Evolutionary conservation across 2,329 filamentous ascomycete genomes (phyloP), one percentile per base, ranked within the genome.

Genomic region (Aspergillus sp.): DNA sequence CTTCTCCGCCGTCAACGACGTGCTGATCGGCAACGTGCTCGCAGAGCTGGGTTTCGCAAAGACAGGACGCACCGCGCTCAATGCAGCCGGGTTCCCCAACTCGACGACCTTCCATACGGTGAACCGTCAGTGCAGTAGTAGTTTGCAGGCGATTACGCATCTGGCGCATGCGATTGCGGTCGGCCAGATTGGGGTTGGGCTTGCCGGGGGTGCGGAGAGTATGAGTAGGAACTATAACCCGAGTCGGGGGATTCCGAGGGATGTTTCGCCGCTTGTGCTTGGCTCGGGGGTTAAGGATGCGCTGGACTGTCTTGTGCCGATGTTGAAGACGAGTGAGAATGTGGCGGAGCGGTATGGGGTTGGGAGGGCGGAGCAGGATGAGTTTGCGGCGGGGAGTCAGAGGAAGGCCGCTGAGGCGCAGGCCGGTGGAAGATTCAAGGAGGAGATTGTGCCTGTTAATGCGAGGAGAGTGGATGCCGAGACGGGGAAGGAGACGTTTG

Each of bases 241-340:
- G 2, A 62, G 58, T 15, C 59, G 65, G 2, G 66, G 66, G 9
- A 65, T 69, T 13, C 67, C 67, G 8, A 56, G 62, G 3, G 66
- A 69, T 48, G 62, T 68, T 1, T 65, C 64, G 6, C 64, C 66
- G 4, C 44, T 53, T 3, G 24, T 69, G 45, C 61, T 50, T 24
- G 58, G 62, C 4, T 67, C 66, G 3, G 41, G 58, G 1, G 53
- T 67, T 4, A 67, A 91, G 71, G 90, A 96, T 71, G 85, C 90
- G 0, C 74, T 74, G 47, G 92, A 97, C 78, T 93, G 91, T 81
- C 83, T 92, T 83, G 83, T 90, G 80, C 89, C 93, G 64, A 98
- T 98, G 93, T 91, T 93, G 43, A 92, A 93, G 84, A 97, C 93
- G 4, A 92, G 88, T 59, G 93, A 98, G 80, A 97, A 97, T 74